Percentiles rank a stretch among this genome's conserved stretches.
Conservation (phyloP, 78 protist genomes). For the Dictyostelium discoideum region DNA sequence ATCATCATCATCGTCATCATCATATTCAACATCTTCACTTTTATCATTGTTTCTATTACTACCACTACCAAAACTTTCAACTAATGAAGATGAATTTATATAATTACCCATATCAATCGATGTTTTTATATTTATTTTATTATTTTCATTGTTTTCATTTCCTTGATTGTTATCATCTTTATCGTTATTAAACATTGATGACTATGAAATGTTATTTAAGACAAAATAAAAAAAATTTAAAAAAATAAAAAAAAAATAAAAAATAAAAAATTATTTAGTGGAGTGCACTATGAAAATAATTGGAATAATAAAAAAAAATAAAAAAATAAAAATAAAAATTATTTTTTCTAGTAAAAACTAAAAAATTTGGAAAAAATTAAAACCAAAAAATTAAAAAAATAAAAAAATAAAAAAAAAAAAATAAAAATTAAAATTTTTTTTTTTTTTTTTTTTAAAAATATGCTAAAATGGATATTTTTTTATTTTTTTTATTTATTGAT, state of each 20-base stretch:
- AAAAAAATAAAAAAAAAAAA: too few species aligned
- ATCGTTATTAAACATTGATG: neutral
- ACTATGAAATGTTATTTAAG: too few species aligned
- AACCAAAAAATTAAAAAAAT: too few species aligned
- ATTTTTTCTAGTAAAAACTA: too few species aligned
- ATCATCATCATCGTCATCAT: neutral
- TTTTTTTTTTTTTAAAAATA: neutral
- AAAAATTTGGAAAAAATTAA: too few species aligned
- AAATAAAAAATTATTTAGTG: neutral
- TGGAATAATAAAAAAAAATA: neutral
- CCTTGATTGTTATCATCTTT: neutral
- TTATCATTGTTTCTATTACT: neutral
- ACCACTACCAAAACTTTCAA: neutral
- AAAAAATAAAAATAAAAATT: neutral
- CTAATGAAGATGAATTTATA: neutral
- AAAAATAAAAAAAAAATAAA: neutral
- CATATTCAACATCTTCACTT: neutral
- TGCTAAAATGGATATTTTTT: neutral
- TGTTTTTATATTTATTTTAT: slow-evolving; percentile 16
- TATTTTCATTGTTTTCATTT: neutral
- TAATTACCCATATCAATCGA: slow-evolving; percentile 27
- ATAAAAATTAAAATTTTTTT: neutral
- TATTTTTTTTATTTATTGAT: neutral
- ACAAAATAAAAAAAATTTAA: too few species aligned
- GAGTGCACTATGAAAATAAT: neutral